A percentile compares a stretch with the other conserved stretches of the same genome.
Conservation (phyloP, 139 green algal species). For the Desmodesmus armatus region DNA sequence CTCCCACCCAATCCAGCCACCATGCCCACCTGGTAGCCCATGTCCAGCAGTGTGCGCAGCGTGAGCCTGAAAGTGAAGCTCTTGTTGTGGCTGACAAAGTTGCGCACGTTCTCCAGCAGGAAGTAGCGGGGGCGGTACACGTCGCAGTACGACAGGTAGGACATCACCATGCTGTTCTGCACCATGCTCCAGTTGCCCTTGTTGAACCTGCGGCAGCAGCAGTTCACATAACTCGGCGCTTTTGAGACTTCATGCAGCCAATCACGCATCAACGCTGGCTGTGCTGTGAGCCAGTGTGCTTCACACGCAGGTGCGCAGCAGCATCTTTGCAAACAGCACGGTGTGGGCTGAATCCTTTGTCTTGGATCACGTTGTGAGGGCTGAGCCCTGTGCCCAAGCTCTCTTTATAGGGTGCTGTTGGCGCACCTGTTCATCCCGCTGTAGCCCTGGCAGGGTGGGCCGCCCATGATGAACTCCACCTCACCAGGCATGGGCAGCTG, state of each 20-base stretch:
- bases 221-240: too few relatives aligned
- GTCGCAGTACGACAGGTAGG: slow-evolving; percentile 93
- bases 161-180: slow-evolving; percentile 98
- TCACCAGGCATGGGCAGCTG: slow-evolving; percentile 84
- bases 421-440: slow-evolving; percentile 98
- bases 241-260: too few relatives aligned
- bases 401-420: too few relatives aligned
- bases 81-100: slow-evolving; percentile 98
- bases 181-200: slow-evolving; percentile 96
- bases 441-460: slow-evolving; percentile 98
- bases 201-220: too few relatives aligned
- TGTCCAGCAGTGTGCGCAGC: slow-evolving; percentile 91
- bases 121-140: slow-evolving; percentile 96
- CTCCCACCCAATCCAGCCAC: too few relatives aligned
- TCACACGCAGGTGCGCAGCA: too few relatives aligned
- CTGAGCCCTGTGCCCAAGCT: too few relatives aligned
- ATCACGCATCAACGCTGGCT: too few relatives aligned
- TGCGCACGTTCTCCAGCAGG: slow-evolving; percentile 97
- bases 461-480: slow-evolving; percentile 97
- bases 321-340: too few relatives aligned
- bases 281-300: too few relatives aligned
- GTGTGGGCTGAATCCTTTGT: too few relatives aligned
- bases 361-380: too few relatives aligned
- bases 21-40: slow-evolving; percentile 98
- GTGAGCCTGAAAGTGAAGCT: slow-evolving; percentile 94